A percentile compares a stretch with the other conserved stretches of the same genome.
These are phyloP conservation scores for Guadua angustifolia DNA, from an alignment of 176 grass and related monocot genomes.

Conservation along the genomic window DNA sequence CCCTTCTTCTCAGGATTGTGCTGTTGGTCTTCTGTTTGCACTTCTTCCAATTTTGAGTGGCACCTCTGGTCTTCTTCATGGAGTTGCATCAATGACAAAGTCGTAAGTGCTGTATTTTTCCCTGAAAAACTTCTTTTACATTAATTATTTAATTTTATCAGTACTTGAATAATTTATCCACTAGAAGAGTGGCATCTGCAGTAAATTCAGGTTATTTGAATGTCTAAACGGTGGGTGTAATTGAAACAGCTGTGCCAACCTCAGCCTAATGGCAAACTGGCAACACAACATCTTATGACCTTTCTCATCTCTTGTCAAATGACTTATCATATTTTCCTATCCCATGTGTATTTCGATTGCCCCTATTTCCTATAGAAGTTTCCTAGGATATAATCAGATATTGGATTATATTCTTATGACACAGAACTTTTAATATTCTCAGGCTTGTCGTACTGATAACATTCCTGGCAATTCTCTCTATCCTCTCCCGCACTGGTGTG, in stretches of 20 bases:
- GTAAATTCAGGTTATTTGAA: not conserved
- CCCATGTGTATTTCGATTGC: not conserved
- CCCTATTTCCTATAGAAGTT: not conserved
- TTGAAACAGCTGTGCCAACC: slow-evolving; percentile 6
- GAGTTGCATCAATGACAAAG: slow-evolving; percentile 86
- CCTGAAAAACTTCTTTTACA: slow-evolving; percentile 17
- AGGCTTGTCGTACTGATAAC: slow-evolving; percentile 82
- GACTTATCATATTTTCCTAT: not conserved
- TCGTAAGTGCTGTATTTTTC: slow-evolving; percentile 57
- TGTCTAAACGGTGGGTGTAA: slow-evolving; percentile 4
- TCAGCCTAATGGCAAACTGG: not conserved
- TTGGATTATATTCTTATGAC: slow-evolving; percentile 31
- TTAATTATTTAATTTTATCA: slow-evolving; percentile 33
- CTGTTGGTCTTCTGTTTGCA: slow-evolving; percentile 97
- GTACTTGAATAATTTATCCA: not conserved
- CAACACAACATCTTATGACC: slow-evolving; percentile 16
- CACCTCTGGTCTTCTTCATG: slow-evolving; percentile 86
- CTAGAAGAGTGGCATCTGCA: not conserved
- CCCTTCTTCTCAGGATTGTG: slow-evolving; percentile 76
- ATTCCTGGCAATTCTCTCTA: slow-evolving; percentile 89
- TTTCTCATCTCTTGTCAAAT: slow-evolving; percentile 21
- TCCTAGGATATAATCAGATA: slow-evolving; percentile 29
- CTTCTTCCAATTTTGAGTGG: slow-evolving; percentile 96
- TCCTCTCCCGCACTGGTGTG: slow-evolving; percentile 76
- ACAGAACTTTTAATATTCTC: slow-evolving; percentile 43